Evolutionary conservation across 495 filamentous ascomycete genomes (phyloP).

Genomic region (Penicillium ucsense): DNA sequence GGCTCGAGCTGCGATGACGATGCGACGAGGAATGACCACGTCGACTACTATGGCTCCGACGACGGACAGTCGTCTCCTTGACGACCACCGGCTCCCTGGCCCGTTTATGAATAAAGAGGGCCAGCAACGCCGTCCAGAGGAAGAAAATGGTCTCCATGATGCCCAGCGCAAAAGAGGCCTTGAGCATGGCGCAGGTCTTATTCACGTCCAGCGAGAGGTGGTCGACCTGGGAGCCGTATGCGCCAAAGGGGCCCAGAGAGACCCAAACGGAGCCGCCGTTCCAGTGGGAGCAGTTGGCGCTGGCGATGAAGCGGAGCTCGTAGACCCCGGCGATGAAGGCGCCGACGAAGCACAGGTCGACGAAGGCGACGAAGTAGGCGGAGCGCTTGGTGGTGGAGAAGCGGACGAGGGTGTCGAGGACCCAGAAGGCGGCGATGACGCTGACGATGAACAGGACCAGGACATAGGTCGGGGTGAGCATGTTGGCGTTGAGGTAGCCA

Average conservation of each 20-base stretch:
- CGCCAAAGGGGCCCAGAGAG: conserved; percentile 52
- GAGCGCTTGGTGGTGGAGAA: conserved; percentile 65
- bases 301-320: conserved; percentile 59
- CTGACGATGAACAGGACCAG: conserved; percentile 87
- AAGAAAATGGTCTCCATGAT: conserved; percentile 87
- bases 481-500: conserved; percentile 56
- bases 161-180: conserved; percentile 74
- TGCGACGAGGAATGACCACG: conserved; percentile 24
- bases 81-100: conserved; percentile 23
- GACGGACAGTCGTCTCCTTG: conserved; percentile 32
- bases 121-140: conserved; percentile 56
- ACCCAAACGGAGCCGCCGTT: conserved; percentile 38
- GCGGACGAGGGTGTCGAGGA: conserved; percentile 68
- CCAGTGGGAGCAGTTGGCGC: conserved; percentile 55
- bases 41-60: conserved; percentile 34
- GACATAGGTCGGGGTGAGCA: conserved; percentile 68
- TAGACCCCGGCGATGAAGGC: conserved; percentile 75
- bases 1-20: conserved; percentile 26
- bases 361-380: conserved; percentile 62
- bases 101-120: conserved; percentile 44
- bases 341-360: conserved; percentile 75
- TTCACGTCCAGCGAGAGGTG: conserved; percentile 40
- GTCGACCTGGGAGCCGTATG: conserved; percentile 26
- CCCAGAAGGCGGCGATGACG: conserved; percentile 70
- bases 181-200: conserved; percentile 81